phyloP scores from a whole-genome alignment of 2,329 filamentous ascomycete genomes.

The Sporothrix mexicana region DNA sequence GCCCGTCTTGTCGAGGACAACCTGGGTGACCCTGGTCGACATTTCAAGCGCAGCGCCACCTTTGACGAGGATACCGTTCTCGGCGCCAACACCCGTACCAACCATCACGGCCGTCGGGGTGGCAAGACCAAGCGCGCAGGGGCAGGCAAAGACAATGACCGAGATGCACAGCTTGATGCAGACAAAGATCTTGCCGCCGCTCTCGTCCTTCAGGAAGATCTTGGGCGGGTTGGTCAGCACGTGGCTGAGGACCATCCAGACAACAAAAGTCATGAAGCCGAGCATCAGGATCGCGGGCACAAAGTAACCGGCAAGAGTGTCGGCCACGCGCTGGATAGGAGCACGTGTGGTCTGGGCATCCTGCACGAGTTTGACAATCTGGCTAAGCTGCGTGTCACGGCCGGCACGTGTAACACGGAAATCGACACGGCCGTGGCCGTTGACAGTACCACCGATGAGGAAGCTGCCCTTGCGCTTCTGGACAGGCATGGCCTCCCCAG shows the following conservation, averaged over 20 bases:
- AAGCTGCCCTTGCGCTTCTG: conserved; percentile 80
- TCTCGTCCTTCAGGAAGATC: conserved; percentile 80
- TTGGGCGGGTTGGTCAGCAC: conserved; percentile 80
- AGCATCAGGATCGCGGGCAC: conserved; percentile 87
- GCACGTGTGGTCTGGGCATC: conserved; percentile 94
- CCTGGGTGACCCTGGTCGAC: conserved; percentile 85
- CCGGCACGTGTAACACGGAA: conserved; percentile 92
- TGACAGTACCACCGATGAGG: conserved; percentile 93
- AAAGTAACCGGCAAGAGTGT: conserved; percentile 90
- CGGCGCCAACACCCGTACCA: conserved; percentile 93
- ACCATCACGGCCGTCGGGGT: conserved; percentile 99
- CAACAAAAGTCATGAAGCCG: conserved; percentile 81
- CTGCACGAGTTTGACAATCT: conserved; percentile 98
- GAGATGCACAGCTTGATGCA: conserved; percentile 98
- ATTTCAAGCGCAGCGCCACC: conserved; percentile 90
- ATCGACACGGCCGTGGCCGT: conserved; percentile 88
- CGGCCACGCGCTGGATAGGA: conserved; percentile 91
- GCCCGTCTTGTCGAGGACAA: conserved; percentile 95
- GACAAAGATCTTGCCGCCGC: conserved; percentile 93
- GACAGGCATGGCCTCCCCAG: conserved; percentile 94
- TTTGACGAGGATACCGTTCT: conserved; percentile 97
- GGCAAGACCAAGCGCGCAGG: conserved; percentile 92
- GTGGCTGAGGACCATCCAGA: conserved; percentile 96
- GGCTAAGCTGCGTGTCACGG: conserved; percentile 93
- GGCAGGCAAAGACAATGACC: conserved; percentile 97